Percentiles rank a stretch among this genome's conserved stretches.
Evolutionary conservation across 495 filamentous ascomycete species (phyloP).

Genomic region (Penicillium silybi): DNA sequence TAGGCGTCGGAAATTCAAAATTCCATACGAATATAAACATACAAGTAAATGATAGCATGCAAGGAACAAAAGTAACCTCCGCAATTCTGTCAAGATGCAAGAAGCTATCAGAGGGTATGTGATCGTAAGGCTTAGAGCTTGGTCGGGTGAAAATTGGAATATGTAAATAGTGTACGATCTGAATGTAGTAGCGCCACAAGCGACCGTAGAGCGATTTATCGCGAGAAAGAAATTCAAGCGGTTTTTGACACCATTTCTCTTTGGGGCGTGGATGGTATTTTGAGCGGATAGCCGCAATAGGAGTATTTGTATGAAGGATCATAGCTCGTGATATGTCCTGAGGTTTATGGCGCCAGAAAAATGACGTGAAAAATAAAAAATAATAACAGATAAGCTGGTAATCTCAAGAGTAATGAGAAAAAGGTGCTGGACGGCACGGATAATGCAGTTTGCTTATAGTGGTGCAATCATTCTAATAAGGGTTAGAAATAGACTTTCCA

Average conservation of each 20-base stretch:
- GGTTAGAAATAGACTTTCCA: too few relatives aligned
- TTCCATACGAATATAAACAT: slow-evolving; percentile 32
- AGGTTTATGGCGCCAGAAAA: slow-evolving; percentile 43
- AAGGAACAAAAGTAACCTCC: slow-evolving; percentile 10
- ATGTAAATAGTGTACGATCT: slow-evolving; percentile 15
- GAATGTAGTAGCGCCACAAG: slow-evolving; percentile 18
- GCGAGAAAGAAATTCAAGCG: slow-evolving; percentile 20
- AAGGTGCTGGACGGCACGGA: slow-evolving; percentile 19
- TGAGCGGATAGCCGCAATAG: not conserved
- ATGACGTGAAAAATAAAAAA: slow-evolving; percentile 37
- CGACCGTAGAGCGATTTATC: slow-evolving; percentile 16
- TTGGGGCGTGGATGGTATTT: not conserved
- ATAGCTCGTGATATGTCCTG: slow-evolving; percentile 27
- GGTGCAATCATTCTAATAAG: not conserved
- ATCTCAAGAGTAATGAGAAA: slow-evolving; percentile 36
- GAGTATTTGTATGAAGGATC: not conserved
- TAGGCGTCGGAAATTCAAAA: slow-evolving; percentile 17
- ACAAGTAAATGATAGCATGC: slow-evolving; percentile 13
- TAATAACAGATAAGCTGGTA: slow-evolving; percentile 38
- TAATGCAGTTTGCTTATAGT: slow-evolving; percentile 23
- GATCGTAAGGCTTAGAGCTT: slow-evolving; percentile 11
- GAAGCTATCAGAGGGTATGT: slow-evolving; percentile 15
- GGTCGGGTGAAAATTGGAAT: slow-evolving; percentile 14
- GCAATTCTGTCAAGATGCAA: slow-evolving; percentile 2
- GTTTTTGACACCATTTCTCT: slow-evolving; percentile 15